phyloP scores from a whole-genome alignment of 257 asterid species.

The Haberlea rhodopensis region DNA sequence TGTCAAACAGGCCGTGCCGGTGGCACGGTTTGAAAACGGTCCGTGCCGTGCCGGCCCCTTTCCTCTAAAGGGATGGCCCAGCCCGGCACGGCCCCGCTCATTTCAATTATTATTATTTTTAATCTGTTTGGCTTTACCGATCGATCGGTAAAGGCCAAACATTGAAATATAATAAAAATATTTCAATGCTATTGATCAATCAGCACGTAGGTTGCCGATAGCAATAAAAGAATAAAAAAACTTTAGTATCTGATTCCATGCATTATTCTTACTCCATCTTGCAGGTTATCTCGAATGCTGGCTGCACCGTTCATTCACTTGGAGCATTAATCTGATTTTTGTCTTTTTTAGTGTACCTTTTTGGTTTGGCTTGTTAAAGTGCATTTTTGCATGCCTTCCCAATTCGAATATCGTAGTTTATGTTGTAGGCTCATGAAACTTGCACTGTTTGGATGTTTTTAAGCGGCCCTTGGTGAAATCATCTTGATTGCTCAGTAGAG shows the following conservation, averaged over 20 bases:
- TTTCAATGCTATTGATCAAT: too few relatives aligned
- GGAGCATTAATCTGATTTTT: conserved; percentile 33
- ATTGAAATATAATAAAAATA: too few relatives aligned
- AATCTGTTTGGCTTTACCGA: too few relatives aligned
- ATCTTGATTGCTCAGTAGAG: conserved; percentile 10
- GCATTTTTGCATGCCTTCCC: conserved; percentile 31
- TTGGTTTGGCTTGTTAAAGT: conserved; percentile 32
- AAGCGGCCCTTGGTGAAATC: conserved; percentile 26
- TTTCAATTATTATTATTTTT: too few relatives aligned
- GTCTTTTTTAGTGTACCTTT: conserved; percentile 29
- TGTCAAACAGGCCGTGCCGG: too few relatives aligned
- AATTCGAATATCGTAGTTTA: conserved; percentile 24
- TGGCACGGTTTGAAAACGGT: too few relatives aligned
- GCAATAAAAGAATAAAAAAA: too few relatives aligned
- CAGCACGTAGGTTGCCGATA: too few relatives aligned
- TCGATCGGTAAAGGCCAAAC: too few relatives aligned
- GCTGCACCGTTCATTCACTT: conserved; percentile 28
- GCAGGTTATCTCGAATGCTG: conserved; percentile 40
- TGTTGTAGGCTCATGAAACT: conserved; percentile 29
- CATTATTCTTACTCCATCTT: conserved; percentile 17
- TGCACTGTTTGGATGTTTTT: conserved; percentile 26
- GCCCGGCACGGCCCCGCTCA: too few relatives aligned
- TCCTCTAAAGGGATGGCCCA: too few relatives aligned
- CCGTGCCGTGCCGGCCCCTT: too few relatives aligned
- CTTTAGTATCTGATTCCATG: conserved; percentile 6